Evolutionary conservation across 2,329 filamentous ascomycete genomes (phyloP).

Genomic region (Alternaria novae-zelandiae): DNA sequence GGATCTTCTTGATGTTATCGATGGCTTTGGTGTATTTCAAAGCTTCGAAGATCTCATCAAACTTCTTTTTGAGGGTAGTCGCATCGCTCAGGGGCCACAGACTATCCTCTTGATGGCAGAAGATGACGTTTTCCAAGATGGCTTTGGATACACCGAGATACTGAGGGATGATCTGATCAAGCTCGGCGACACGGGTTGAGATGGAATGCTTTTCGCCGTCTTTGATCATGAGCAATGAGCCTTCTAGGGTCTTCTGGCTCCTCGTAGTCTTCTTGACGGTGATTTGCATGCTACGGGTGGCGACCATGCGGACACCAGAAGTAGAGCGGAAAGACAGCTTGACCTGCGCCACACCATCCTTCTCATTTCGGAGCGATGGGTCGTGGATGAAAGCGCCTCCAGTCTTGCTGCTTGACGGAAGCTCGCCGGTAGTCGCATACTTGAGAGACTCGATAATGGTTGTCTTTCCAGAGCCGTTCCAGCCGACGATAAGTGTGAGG

Average conservation of each 20-base stretch:
- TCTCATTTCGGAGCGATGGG: slow-evolving; percentile 88
- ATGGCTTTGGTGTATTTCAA: slow-evolving; percentile 97
- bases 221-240: slow-evolving; percentile 74
- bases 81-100: slow-evolving; percentile 96
- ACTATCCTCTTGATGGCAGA: slow-evolving; percentile 98
- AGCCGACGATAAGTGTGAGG: slow-evolving; percentile 93
- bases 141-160: slow-evolving; percentile 89
- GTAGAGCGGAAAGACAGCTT: slow-evolving; percentile 86
- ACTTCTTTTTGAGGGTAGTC: slow-evolving; percentile 83
- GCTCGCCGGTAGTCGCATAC: slow-evolving; percentile 93
- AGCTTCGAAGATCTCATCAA: slow-evolving; percentile 98
- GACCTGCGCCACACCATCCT: slow-evolving; percentile 88
- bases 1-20: slow-evolving; percentile 86
- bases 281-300: slow-evolving; percentile 82
- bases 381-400: slow-evolving; percentile 96
- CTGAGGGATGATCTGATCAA: slow-evolving; percentile 83
- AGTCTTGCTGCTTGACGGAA: slow-evolving; percentile 86
- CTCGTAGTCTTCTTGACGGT: slow-evolving; percentile 81
- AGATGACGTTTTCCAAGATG: slow-evolving; percentile 92
- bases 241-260: slow-evolving; percentile 83
- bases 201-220: slow-evolving; percentile 80
- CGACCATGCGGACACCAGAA: slow-evolving; percentile 78
- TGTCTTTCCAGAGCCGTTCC: slow-evolving; percentile 97
- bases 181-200: slow-evolving; percentile 79
- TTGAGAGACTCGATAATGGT: slow-evolving; percentile 99